Percentiles rank a stretch among this genome's conserved stretches.
phyloP scores from a whole-genome alignment of 768 basidiomycete genomes.

The Lactifluus hygrophoroides region DNA sequence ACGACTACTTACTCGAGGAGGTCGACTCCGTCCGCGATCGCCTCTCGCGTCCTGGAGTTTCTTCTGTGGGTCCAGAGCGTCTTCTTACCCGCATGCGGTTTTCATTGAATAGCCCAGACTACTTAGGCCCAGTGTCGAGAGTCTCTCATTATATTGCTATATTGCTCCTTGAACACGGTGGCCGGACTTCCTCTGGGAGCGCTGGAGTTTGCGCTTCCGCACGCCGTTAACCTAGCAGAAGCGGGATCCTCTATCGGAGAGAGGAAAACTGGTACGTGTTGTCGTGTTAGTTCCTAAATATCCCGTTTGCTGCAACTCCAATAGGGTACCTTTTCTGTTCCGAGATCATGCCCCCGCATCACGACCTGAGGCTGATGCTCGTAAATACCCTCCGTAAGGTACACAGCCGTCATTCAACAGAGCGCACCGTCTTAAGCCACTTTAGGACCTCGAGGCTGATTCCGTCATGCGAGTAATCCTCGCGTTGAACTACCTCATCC shows the following conservation, averaged over 20 bases:
- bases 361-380: constrained; percentile 74
- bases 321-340: constrained; percentile 73
- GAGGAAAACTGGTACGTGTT: constrained; percentile 53
- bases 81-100: neutral
- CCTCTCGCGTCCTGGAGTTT: constrained; percentile 41
- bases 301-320: neutral
- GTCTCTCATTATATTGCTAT: constrained; percentile 57
- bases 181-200: constrained; percentile 34
- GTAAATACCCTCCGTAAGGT: constrained; percentile 84
- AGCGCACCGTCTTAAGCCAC: neutral
- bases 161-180: constrained; percentile 50
- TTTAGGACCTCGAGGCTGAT: constrained; percentile 63
- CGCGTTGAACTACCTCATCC: constrained; percentile 61
- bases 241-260: constrained; percentile 50
- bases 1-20: constrained; percentile 52
- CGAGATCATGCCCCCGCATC: constrained; percentile 56
- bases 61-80: constrained; percentile 39
- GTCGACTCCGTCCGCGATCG: constrained; percentile 47
- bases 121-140: constrained; percentile 57
- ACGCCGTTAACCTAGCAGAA: constrained; percentile 72
- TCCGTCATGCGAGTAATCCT: constrained; percentile 52
- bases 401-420: constrained; percentile 2
- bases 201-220: constrained; percentile 63
- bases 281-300: neutral
- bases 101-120: neutral